phyloP scores from a whole-genome alignment of 2,329 filamentous ascomycete species.

The Aureobasidium sp. region DNA sequence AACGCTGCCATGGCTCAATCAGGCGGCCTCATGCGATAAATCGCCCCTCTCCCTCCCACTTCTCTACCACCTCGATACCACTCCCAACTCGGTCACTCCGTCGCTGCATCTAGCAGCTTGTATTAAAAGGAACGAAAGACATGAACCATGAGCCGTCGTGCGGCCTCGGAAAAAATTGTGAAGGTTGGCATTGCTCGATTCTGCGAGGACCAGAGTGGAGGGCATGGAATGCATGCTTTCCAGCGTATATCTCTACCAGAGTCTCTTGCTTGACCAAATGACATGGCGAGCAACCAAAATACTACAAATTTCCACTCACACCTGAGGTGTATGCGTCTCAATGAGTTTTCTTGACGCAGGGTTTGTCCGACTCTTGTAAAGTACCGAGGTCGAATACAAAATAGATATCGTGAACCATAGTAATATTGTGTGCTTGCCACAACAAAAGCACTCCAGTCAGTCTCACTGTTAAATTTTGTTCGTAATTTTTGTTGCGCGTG shows the following conservation, averaged over 20 bases:
- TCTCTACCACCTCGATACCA: background rate
- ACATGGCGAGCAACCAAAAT: background rate
- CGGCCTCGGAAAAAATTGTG: background rate
- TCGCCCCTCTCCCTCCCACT: background rate
- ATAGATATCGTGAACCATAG: background rate
- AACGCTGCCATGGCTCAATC: conserved; percentile 61
- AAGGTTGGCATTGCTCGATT: background rate
- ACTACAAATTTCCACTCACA: background rate
- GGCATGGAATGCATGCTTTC: background rate
- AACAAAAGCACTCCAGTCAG: background rate
- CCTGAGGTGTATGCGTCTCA: background rate
- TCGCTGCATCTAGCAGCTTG: background rate
- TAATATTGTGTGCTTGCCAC: background rate
- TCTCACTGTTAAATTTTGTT: background rate
- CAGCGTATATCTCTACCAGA: background rate
- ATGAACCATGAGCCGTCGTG: background rate
- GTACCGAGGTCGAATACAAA: background rate
- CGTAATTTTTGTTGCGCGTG: background rate
- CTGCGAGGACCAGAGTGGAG: background rate
- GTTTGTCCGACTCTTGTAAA: background rate
- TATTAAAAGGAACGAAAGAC: conserved; percentile 10
- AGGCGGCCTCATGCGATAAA: conserved; percentile 35
- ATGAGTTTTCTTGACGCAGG: background rate
- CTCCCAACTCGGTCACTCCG: background rate
- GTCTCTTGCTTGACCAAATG: background rate